Evolutionary conservation across 441 rosid genomes (phyloP).

Genomic region (Erysimum cheiri): DNA sequence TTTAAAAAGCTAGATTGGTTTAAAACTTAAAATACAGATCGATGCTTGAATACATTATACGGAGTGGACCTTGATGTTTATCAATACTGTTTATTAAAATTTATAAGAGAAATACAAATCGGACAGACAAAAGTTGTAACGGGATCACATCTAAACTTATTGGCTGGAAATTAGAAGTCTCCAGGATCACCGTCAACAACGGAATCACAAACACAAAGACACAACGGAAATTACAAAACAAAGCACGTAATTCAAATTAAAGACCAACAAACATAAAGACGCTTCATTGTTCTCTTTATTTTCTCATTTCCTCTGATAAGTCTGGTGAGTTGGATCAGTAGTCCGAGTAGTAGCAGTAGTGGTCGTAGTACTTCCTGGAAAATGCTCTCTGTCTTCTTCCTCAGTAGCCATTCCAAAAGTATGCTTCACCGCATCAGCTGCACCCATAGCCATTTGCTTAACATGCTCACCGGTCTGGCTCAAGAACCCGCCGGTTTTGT

Average conservation of each 20-base stretch:
- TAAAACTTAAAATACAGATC: neutral
- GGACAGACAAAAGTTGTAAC: constrained; percentile 12
- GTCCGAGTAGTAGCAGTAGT: constrained; percentile 17
- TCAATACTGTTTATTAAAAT: neutral
- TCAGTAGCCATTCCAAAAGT: constrained; percentile 57
- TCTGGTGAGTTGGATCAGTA: constrained; percentile 35
- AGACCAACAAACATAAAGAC: constrained; percentile 26
- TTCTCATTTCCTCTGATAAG: constrained; percentile 42
- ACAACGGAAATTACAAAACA: constrained; percentile 6
- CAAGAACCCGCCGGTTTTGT: constrained; percentile 54
- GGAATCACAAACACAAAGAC: constrained; percentile 23
- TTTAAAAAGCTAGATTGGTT: neutral
- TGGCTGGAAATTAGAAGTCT: constrained; percentile 41
- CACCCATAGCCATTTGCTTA: constrained; percentile 61
- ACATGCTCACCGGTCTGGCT: constrained; percentile 64
- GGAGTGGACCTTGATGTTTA: neutral
- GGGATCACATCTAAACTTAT: constrained; percentile 35
- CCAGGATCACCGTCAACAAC: constrained; percentile 38
- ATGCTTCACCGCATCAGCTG: constrained; percentile 64
- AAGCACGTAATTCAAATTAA: neutral
- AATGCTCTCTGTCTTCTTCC: constrained; percentile 38
- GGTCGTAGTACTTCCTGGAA: constrained; percentile 31
- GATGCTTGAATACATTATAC: neutral
- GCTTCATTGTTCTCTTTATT: neutral
- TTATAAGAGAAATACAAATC: constrained; percentile 6